Evolutionary conservation across 1,284 basidiomycete genomes (phyloP), one percentile per base, ranked within the genome.

Genomic region (Malassezia slooffiae): DNA sequence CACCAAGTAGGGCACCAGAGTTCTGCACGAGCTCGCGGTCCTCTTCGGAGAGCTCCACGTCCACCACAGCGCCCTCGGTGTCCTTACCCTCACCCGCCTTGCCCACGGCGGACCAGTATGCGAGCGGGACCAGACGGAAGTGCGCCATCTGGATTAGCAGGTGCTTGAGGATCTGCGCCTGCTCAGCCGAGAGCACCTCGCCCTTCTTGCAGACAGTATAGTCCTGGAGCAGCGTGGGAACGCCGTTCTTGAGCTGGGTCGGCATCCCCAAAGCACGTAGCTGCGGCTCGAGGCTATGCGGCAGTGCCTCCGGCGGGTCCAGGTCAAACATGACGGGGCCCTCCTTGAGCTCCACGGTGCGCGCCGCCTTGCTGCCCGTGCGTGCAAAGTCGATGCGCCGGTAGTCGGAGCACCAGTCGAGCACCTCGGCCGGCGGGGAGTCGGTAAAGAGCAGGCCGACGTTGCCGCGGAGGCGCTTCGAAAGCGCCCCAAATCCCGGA

Each of bases 271-370:
- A 77, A 68, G 84, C 83, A 44, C 91, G 80, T 41, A 99, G 75
- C 67, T 96, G 90, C 16, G 91, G 88, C 61, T 99, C 91, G 73
- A 96, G 85, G 58, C 86, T 88, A 71, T 95, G 89, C 21, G 91
- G 87, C 70, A 96, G 89, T 1, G 88, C 82, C 47, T 76, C 76
- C 19, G 62, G 64, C 5, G 64, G 62, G 31, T 57, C 56, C 30
- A 55, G 52, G 11, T 55, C 48, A 9, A 54, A 54, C 50, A 55
- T 49, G 29, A 64, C 53, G 4, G 62, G 62, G 11, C 62, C 77
- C 41, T 74, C 79, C 27, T 87, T 84, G 16, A 99, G 74, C 19
- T 77, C 74, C 43, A 95, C 77, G 0, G 82, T 82, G 52, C 79
- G 76, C 13, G 79, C 76, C 1, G 90, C 87, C 31, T 74, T 70